phyloP scores from a whole-genome alignment of 805 yeast species.

The Nakazawaea ishiwadae region DNA sequence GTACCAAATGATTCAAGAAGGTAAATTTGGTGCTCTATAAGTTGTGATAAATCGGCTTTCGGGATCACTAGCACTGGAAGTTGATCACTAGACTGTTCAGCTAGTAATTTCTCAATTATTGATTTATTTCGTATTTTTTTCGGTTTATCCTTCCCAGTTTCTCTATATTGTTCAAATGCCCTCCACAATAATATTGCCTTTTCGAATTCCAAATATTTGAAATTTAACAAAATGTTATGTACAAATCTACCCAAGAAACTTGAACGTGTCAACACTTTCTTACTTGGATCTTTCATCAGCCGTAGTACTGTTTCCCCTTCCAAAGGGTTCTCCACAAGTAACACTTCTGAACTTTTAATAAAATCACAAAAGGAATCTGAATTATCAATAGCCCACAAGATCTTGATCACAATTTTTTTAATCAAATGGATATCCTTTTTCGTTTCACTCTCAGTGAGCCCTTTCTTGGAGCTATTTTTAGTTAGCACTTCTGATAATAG shows the following conservation, averaged over 20 bases:
- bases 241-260: slow-evolving; percentile 46
- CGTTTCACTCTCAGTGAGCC: slow-evolving; percentile 4
- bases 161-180: slow-evolving; percentile 32
- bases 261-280: slow-evolving; percentile 26
- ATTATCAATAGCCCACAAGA: slow-evolving; percentile 43
- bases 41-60: slow-evolving; percentile 42
- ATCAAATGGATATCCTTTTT: slow-evolving; percentile 23
- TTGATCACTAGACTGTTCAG: neutral
- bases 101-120: slow-evolving; percentile 12
- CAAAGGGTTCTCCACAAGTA: slow-evolving; percentile 29
- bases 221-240: slow-evolving; percentile 31
- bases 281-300: neutral
- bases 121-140: slow-evolving; percentile 17
- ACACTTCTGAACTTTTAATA: slow-evolving; percentile 24
- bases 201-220: slow-evolving; percentile 42
- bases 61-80: slow-evolving; percentile 33
- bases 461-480: slow-evolving; percentile 2
- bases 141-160: slow-evolving; percentile 19
- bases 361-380: slow-evolving; percentile 43
- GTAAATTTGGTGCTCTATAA: slow-evolving; percentile 50
- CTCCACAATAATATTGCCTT: slow-evolving; percentile 39
- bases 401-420: slow-evolving; percentile 27
- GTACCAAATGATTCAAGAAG: slow-evolving; percentile 49
- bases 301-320: slow-evolving; percentile 3
- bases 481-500: neutral